Evolutionary conservation across 345 rosid genomes (phyloP).

Genomic region (Populus ilicifolia): DNA sequence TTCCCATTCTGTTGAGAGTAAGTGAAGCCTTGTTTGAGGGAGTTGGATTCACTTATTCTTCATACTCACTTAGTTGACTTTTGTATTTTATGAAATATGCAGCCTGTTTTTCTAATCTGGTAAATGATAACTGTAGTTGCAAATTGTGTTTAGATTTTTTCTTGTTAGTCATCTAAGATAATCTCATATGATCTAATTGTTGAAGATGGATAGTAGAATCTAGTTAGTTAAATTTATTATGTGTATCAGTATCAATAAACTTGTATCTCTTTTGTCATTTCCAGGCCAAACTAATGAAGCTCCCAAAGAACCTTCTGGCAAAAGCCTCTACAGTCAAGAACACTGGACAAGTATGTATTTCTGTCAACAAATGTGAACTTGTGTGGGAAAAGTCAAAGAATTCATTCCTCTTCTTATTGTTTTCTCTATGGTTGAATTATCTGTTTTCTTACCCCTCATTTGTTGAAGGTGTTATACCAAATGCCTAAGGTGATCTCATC

Average conservation of each 20-base stretch:
- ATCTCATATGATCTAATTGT: background rate
- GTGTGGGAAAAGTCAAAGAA: background rate
- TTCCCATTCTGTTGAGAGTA: background rate
- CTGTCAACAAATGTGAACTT: background rate
- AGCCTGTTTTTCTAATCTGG: background rate
- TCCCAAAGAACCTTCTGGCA: slow-evolving; percentile 78
- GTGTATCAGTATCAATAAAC: background rate
- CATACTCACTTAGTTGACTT: background rate
- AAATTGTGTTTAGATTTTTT: background rate
- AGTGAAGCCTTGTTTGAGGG: background rate
- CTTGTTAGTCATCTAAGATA: no score
- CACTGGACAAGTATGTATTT: slow-evolving; percentile 60
- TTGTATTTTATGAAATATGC: background rate
- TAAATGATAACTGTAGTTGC: background rate
- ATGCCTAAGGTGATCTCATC: slow-evolving; percentile 76
- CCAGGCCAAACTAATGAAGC: slow-evolving; percentile 61
- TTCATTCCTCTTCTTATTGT: background rate
- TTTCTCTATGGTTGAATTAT: background rate
- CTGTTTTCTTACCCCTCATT: background rate
- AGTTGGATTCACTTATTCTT: background rate
- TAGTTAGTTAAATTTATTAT: background rate
- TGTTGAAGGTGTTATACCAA: slow-evolving; percentile 60
- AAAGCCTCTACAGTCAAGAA: slow-evolving; percentile 64
- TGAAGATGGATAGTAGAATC: background rate
- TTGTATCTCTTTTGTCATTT: slow-evolving; percentile 7